Evolutionary conservation across 1,139 yeast species (phyloP), one percentile per base, ranked within the genome.

Genomic region (Petasospora rhodanensis): DNA sequence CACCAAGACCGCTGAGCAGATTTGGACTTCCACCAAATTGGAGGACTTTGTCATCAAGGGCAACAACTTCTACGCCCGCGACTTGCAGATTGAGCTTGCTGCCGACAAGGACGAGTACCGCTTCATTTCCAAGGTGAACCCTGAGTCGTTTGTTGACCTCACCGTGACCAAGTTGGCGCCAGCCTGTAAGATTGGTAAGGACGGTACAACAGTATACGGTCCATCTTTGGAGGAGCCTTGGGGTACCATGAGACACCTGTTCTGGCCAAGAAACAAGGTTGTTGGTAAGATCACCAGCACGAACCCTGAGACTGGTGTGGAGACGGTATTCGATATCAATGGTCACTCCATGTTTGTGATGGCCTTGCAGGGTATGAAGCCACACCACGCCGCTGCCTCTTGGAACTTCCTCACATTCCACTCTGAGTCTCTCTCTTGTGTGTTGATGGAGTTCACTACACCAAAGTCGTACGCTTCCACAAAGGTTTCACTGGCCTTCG

Each of bases 331-430:
- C 15, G 61, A 61, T 15, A 60, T 74, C 34, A 66, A 72, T 23
- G 86, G 84, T 27, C 64, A 53, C 37, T 76, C 86, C 37, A 82
- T 89, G 95, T 87, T 79, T 57, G 95, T 91, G 31, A 82, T 85
- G 94, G 98, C 98, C n/a, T 64, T 87, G 49, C 98, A 91, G 66
- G 97, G 97, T 42, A 89, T 91, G 97, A 91, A 91, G 62, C 98
- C 98, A 11, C 97, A 91, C 60, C 98, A 91, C 61, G 96, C 96
- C 22, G 98, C 98, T 37, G 85, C 94, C 45, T 64, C 87, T 16
- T 91, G 98, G 98, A 93, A 91, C 62, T 91, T 91, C 59, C 63
- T 85, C 47, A 84, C 85, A 61, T 89, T 84, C 70, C 96, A 86
- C 56, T 82, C 94, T 16, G 72, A 77, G 30, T 66, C 77, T 25